A percentile compares a stretch with the other conserved stretches of the same genome.
phyloP scores from a whole-genome alignment of 768 basidiomycete species.

The Cystobasidium onofrii region DNA sequence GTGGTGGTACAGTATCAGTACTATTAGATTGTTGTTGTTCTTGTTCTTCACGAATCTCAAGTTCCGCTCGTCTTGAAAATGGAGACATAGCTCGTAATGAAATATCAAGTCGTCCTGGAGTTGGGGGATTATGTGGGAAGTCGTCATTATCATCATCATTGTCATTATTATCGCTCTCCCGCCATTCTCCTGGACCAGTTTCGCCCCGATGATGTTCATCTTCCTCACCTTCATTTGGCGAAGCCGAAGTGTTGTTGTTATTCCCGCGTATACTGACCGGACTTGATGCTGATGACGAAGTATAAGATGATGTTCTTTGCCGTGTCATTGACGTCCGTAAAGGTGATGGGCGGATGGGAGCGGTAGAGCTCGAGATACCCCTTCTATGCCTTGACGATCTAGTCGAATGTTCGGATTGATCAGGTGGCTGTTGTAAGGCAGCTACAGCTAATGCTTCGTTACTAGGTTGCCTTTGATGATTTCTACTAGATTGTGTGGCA shows the following conservation, averaged over 20 bases:
- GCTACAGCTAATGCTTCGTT: constrained; percentile 29
- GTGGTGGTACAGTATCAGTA: neutral
- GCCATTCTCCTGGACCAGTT: neutral
- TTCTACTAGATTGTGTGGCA: constrained; percentile 10
- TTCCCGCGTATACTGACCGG: constrained; percentile 40
- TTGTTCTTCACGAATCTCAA: constrained; percentile 39
- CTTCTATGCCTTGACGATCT: constrained; percentile 7
- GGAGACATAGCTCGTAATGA: constrained; percentile 45
- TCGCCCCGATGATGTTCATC: neutral
- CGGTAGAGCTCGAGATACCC: constrained; percentile 22
- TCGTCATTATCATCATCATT: constrained; percentile 31
- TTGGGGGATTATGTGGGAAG: constrained; percentile 48
- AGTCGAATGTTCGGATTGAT: neutral
- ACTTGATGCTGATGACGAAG: constrained; percentile 51
- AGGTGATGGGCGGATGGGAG: constrained; percentile 58
- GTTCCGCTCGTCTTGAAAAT: constrained; percentile 38
- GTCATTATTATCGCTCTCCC: no score
- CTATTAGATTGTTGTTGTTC: constrained; percentile 5
- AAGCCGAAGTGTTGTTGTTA: constrained; percentile 27
- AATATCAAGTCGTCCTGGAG: constrained; percentile 49
- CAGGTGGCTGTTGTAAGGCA: constrained; percentile 2
- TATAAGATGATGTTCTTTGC: constrained; percentile 48
- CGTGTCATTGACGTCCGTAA: constrained; percentile 49
- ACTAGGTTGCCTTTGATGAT: constrained; percentile 14
- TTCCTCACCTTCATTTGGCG: neutral